These are phyloP conservation scores for Tanacetum coccineum DNA, from an alignment of 129 eudicot genomes.

Conservation along the genomic window DNA sequence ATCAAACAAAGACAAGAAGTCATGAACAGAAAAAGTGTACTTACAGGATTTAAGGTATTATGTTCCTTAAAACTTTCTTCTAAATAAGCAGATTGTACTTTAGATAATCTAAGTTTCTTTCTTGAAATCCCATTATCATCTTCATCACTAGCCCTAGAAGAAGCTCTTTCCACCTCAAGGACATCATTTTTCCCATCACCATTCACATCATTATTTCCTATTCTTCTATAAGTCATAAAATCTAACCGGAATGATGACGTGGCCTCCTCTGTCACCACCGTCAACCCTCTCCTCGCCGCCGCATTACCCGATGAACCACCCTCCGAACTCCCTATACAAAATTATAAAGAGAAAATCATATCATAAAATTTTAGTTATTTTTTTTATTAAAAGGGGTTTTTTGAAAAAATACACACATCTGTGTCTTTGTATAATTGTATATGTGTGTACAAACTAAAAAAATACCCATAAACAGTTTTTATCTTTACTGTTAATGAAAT, in stretches of 20 bases:
- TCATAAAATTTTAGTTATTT: neutral
- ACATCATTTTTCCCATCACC: slow-evolving; percentile 46
- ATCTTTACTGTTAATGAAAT: too few relatives aligned
- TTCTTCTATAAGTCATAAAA: slow-evolving; percentile 37
- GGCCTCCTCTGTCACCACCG: slow-evolving; percentile 50
- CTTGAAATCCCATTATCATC: slow-evolving; percentile 56
- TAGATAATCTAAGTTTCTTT: slow-evolving; percentile 62
- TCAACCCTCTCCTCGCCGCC: slow-evolving; percentile 41
- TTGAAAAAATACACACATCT: too few relatives aligned
- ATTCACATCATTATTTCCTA: slow-evolving; percentile 23
- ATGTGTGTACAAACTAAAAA: too few relatives aligned
- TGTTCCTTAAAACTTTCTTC: slow-evolving; percentile 87
- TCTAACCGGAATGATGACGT: slow-evolving; percentile 55
- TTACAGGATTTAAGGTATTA: slow-evolving; percentile 68
- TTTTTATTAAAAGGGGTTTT: neutral
- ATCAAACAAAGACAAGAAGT: too few relatives aligned
- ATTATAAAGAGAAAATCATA: neutral
- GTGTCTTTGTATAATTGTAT: too few relatives aligned
- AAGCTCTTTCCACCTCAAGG: slow-evolving; percentile 50
- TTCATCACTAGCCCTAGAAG: slow-evolving; percentile 74
- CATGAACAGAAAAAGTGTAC: slow-evolving; percentile 12
- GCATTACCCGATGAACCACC: slow-evolving; percentile 73
- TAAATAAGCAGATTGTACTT: slow-evolving; percentile 79
- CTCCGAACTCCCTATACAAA: slow-evolving; percentile 59
- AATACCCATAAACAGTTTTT: neutral